Conservation (phyloP, 257 asterid genomes). For the Nicotiana tomentosiformis region DNA sequence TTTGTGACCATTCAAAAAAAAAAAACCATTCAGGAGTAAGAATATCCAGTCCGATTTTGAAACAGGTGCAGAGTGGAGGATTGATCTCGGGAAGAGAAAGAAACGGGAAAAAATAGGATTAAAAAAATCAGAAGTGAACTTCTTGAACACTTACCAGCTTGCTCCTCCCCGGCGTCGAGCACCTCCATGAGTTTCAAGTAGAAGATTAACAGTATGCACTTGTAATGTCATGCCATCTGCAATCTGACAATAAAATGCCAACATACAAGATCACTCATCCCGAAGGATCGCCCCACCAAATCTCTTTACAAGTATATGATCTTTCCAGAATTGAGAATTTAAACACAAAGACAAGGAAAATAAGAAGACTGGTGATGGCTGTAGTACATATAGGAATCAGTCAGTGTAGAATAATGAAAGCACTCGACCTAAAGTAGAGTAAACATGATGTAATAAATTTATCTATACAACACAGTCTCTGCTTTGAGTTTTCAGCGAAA, state of each 20-base stretch:
- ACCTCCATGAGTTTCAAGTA: constrained; percentile 97
- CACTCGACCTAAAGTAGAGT: not conserved
- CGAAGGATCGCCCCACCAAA: not conserved
- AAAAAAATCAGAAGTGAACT: constrained; percentile 13
- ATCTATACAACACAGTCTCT: not conserved
- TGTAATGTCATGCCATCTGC: constrained; percentile 98
- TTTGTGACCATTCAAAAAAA: too few species aligned
- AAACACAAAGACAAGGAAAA: not conserved
- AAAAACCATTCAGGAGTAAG: not conserved
- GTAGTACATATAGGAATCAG: not conserved
- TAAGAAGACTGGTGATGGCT: not conserved
- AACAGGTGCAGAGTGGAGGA: not conserved
- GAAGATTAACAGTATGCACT: constrained; percentile 76
- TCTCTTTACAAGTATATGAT: not conserved
- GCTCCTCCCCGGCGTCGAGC: constrained; percentile 82
- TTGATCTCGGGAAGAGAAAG: not conserved
- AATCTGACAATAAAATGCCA: constrained; percentile 51
- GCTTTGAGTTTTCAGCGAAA: not conserved
- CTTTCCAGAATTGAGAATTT: not conserved
- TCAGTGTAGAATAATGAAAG: not conserved
- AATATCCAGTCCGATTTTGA: not conserved
- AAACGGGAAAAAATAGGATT: constrained; percentile 5
- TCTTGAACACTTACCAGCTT: constrained; percentile 62
- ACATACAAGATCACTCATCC: constrained; percentile 12
- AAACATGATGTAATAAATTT: not conserved